These are phyloP conservation scores for Cokeromyces recurvatus DNA, from an alignment of 371 early-diverging fungal species.

Conservation along the genomic window DNA sequence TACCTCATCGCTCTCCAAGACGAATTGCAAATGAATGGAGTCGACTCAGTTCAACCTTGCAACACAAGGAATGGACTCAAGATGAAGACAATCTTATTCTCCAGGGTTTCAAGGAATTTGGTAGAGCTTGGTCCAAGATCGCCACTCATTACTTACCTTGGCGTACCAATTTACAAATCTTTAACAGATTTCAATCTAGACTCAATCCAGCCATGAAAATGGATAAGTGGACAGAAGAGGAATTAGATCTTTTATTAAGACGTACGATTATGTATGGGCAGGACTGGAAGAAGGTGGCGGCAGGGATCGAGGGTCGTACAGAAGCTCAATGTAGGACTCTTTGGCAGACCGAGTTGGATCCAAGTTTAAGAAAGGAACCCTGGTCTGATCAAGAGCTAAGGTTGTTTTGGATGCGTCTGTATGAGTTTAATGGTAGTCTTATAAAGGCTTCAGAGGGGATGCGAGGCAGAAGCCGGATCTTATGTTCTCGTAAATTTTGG, in stretches of 20 bases:
- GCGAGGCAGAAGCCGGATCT: constrained; percentile 18
- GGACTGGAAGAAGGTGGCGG: constrained; percentile 40
- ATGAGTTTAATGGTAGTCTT: constrained; percentile 16
- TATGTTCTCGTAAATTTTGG: constrained; percentile 21
- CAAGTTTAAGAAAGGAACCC: constrained; percentile 6
- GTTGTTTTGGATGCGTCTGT: constrained; percentile 27
- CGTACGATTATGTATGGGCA: constrained; percentile 34
- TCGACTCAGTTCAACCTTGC: not conserved
- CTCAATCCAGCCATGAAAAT: constrained; percentile 9
- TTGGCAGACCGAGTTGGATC: constrained; percentile 30
- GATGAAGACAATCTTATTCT: constrained; percentile 29
- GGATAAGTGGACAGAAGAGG: constrained; percentile 25
- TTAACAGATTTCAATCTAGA: constrained; percentile 12
- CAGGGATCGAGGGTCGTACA: constrained; percentile 29
- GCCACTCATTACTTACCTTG: constrained; percentile 14
- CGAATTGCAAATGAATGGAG: constrained; percentile 24
- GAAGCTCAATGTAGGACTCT: constrained; percentile 15
- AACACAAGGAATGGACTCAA: constrained; percentile 19
- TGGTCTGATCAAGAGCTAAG: constrained; percentile 25
- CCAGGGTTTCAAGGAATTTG: constrained; percentile 18
- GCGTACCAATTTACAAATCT: constrained; percentile 11
- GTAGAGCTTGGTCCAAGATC: constrained; percentile 27
- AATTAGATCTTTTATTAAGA: constrained; percentile 29
- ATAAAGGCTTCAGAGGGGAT: constrained; percentile 10
- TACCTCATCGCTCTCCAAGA: constrained; percentile 29